A percentile compares a stretch with the other conserved stretches of the same genome.
Conservation (phyloP, 495 filamentous ascomycete genomes). For the Amorphotheca resinae region DNA sequence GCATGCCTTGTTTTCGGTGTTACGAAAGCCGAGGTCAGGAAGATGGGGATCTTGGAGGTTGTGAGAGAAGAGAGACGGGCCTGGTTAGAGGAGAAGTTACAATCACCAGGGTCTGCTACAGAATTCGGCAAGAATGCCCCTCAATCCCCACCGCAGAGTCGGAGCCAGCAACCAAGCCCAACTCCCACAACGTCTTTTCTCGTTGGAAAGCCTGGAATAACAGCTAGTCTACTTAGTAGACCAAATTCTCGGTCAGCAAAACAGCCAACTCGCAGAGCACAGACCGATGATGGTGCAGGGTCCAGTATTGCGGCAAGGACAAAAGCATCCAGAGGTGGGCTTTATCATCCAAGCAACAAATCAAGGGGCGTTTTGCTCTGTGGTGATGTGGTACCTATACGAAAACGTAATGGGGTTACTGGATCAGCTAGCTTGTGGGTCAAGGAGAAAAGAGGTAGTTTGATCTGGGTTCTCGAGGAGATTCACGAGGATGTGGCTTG, state of each 20-base stretch:
- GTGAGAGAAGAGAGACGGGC: slow-evolving; percentile 73
- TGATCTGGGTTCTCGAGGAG: slow-evolving; percentile 97
- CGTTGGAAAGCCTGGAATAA: slow-evolving; percentile 58
- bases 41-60: slow-evolving; percentile 89
- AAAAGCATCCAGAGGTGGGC: slow-evolving; percentile 31
- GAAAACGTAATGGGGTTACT: slow-evolving; percentile 82
- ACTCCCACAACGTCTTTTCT: slow-evolving; percentile 35
- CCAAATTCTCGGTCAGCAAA: slow-evolving; percentile 56
- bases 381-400: slow-evolving; percentile 93
- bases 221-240: slow-evolving; percentile 75
- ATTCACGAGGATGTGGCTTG: slow-evolving; percentile 86
- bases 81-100: slow-evolving; percentile 84
- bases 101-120: slow-evolving; percentile 23
- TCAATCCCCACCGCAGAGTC: slow-evolving; percentile 25
- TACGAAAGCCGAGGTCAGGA: slow-evolving; percentile 83
- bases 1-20: slow-evolving; percentile 94
- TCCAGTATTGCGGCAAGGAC: slow-evolving; percentile 39
- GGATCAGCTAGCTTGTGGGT: slow-evolving; percentile 96
- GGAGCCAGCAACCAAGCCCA: slow-evolving; percentile 31
- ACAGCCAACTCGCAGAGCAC: slow-evolving; percentile 36
- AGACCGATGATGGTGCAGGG: slow-evolving; percentile 66
- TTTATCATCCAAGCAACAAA: slow-evolving; percentile 51
- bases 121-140: slow-evolving; percentile 31
- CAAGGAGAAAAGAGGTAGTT: slow-evolving; percentile 84
- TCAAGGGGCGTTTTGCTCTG: slow-evolving; percentile 88